Conservation (phyloP, 192 early-diverging fungal species). For the Backusella circina region DNA sequence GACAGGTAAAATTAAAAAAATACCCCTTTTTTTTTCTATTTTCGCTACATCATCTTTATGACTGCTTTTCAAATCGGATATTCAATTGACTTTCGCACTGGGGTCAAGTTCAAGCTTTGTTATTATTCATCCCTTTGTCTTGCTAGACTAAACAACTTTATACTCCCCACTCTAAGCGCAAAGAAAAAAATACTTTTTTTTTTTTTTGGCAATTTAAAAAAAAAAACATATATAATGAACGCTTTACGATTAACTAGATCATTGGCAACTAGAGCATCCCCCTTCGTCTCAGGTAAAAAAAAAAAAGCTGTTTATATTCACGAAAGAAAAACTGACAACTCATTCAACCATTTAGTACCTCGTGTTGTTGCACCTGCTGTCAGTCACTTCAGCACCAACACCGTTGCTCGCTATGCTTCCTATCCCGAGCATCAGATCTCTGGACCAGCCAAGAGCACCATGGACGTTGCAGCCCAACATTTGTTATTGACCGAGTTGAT, state of each 20-base stretch:
- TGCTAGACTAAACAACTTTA: not conserved
- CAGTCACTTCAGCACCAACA: slow-evolving; percentile 22
- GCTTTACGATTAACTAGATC: not conserved
- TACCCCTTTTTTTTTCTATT: not conserved
- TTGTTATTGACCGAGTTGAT: slow-evolving; percentile 91
- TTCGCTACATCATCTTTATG: not conserved
- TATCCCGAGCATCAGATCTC: slow-evolving; percentile 18
- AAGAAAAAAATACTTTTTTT: not conserved
- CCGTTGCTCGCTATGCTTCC: slow-evolving; percentile 16
- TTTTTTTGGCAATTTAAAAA: not conserved
- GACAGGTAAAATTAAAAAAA: not conserved
- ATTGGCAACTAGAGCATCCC: not conserved
- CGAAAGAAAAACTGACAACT: not conserved
- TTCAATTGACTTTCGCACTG: not conserved
- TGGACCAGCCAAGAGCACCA: slow-evolving; percentile 17
- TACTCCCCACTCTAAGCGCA: not conserved
- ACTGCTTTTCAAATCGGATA: not conserved
- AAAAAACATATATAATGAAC: not conserved
- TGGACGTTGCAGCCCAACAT: slow-evolving; percentile 64
- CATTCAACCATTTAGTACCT: not conserved
- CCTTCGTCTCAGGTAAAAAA: slow-evolving; percentile 3
- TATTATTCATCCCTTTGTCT: not conserved
- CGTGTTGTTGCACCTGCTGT: slow-evolving; percentile 24
- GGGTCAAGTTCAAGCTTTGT: not conserved
- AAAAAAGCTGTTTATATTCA: not conserved